Base-by-base conservation (phyloP, 108 stramenopile genomes). In the Cafeteria roenbergensis region DNA sequence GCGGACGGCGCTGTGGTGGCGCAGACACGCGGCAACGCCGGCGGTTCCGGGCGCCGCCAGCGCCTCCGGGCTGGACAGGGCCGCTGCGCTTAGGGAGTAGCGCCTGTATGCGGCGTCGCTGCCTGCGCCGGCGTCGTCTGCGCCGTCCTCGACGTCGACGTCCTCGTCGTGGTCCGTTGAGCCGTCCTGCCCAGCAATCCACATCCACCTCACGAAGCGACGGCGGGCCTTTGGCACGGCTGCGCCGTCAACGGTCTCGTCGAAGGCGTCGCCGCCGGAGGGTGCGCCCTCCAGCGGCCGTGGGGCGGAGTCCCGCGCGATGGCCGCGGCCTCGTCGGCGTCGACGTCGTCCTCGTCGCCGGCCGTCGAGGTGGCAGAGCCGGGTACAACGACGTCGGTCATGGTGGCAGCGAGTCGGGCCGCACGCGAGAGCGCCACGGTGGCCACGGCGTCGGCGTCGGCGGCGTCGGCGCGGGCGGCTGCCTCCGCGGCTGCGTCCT, bases 161-260 rank as follows among this genome's bases (percentile, higher is more conserved):
- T 86, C 88, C 48, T 70, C 69, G 68, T 90, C 86, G 56, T 88
- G 84, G 1, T 57, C 35, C 1, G 86, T n/a, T n/a, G n/a, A n/a
- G n/a, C n/a, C n/a, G n/a, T n/a, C n/a, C n/a, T n/a, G n/a, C n/a
- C n/a, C n/a, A n/a, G n/a, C n/a, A n/a, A n/a, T 79, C 38, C 86
- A 90, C 25, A 90, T 93, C 17, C 91, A 89, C 30, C 90, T 88
- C 25, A 87, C 84, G 71, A 94, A 78, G 82, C 88, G 30, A 80
- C 75, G 33, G 84, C 82, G 32, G 82, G 42, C 42, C 12, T 9
- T 17, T 21, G 26, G 28, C 55, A 56, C 29, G 28, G 9, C 29
- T n/a, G 4, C n/a, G 20, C 26, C 26, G 9, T 30, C 55, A 9
- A 21, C 20, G 9, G 20, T 9, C 55, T 56, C 55, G 55, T 56